Evolutionary conservation across 441 rosid genomes (phyloP), one percentile per base, ranked within the genome.

Genomic region (Breynia disticha): DNA sequence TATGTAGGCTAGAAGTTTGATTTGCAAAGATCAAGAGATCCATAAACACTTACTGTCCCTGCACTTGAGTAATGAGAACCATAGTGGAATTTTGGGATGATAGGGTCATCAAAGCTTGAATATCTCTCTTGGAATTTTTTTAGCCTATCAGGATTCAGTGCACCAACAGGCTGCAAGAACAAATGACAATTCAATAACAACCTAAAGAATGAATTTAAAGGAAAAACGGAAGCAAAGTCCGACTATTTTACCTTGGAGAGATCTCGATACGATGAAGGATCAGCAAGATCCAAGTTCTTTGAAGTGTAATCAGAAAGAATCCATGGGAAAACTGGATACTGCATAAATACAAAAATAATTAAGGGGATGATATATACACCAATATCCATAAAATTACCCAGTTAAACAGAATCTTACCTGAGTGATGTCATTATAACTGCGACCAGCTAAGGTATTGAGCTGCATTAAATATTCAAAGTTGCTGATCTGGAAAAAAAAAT

Each of bases 321-420:
- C 99, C 99, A 95, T 17, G 99, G 99, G 68, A 95, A 95, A 69
- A 95, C 98, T 64, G 98, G 99, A 79, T 95, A 95, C 99, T 95
- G 90, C 79, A 79, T 54, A 57, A 49, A 64, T 71, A 48, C 19
- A 42, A 68, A 60, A 47, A 50, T 18, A 69, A 52, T 18, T 67
- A 46, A 59, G 63, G 18, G 43, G 65, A 15, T 49, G 37, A 66
- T 46, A 37, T 14, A 11, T 49, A 41, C 46, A 51, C 21, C 10
- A 49, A 44, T 24, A 3, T 14, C 57, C 20, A 48, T 45, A 49
- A 9, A 42, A 18, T 52, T 51, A 19, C 19, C 22, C 32, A 16
- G 56, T 28, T 28, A 28, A 28, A 28, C 35, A 28, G 58, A 68
- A 61, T 52, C 55, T 41, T 63, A 86, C 99, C 90, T 95, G 99